phyloP scores from a whole-genome alignment of 2,329 filamentous ascomycete species.

The Arthroderma uncinatum region DNA sequence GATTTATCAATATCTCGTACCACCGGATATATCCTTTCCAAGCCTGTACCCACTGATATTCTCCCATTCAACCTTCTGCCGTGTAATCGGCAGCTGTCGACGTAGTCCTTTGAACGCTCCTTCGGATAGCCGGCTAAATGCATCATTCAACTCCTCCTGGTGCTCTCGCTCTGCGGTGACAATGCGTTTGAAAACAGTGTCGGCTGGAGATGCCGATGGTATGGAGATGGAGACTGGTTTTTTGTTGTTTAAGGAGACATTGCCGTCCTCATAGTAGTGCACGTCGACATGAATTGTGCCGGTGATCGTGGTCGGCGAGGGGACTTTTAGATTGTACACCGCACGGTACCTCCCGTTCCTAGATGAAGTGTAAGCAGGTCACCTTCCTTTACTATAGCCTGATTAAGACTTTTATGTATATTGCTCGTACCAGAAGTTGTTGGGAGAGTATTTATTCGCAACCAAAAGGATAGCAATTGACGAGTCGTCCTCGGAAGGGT shows the following conservation, averaged over 20 bases:
- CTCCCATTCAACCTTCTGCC: slow-evolving; percentile 99
- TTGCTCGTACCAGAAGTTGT: slow-evolving; percentile 74
- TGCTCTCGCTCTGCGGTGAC: slow-evolving; percentile 76
- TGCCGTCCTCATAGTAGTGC: slow-evolving; percentile 99
- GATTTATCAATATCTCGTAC: slow-evolving; percentile 33
- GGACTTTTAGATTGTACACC: slow-evolving; percentile 65
- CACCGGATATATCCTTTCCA: slow-evolving; percentile 66
- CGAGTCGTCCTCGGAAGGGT: slow-evolving; percentile 63
- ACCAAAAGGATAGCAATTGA: slow-evolving; percentile 74
- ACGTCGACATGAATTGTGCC: slow-evolving; percentile 87
- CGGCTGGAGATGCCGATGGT: slow-evolving; percentile 52
- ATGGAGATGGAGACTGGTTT: slow-evolving; percentile 58
- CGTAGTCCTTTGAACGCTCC: slow-evolving; percentile 89
- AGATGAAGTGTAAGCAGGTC: neutral
- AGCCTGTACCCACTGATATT: slow-evolving; percentile 88
- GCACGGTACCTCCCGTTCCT: slow-evolving; percentile 97
- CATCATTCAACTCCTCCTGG: slow-evolving; percentile 87
- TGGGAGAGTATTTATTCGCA: slow-evolving; percentile 93
- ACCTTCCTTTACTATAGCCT: no score
- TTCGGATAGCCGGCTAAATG: slow-evolving; percentile 79
- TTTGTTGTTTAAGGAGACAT: slow-evolving; percentile 83
- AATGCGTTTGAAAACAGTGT: slow-evolving; percentile 67
- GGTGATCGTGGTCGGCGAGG: slow-evolving; percentile 49
- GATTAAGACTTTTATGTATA: neutral
- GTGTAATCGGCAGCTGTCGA: slow-evolving; percentile 86